phyloP scores from a whole-genome alignment of 495 filamentous ascomycete genomes.

The Penicillium dipodomyicola region DNA sequence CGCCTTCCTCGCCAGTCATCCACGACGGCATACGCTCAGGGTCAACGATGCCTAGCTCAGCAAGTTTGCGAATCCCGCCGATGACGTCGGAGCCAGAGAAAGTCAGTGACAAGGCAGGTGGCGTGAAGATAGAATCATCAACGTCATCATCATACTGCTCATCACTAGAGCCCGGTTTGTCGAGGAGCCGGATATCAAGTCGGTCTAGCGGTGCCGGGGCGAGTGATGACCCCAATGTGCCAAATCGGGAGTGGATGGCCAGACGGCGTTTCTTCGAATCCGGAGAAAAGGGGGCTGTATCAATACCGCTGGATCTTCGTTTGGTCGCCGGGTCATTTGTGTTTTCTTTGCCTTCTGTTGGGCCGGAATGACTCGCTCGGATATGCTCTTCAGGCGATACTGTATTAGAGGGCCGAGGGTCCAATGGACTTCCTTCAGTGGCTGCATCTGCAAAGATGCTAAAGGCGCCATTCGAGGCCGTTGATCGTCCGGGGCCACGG shows the following conservation, averaged over 20 bases:
- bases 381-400: constrained; percentile 44
- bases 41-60: constrained; percentile 70
- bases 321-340: constrained; percentile 18
- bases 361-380: constrained; percentile 16
- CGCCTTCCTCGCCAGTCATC: constrained; percentile 85
- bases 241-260: constrained; percentile 54
- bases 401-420: constrained; percentile 44
- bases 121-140: background rate
- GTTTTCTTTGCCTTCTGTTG: constrained; percentile 27
- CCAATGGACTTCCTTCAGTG: constrained; percentile 56
- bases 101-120: constrained; percentile 52
- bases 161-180: constrained; percentile 21
- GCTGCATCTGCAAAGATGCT: constrained; percentile 69
- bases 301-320: constrained; percentile 11
- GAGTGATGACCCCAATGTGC: constrained; percentile 31
- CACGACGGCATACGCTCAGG: constrained; percentile 79
- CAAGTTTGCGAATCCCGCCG: constrained; percentile 69
- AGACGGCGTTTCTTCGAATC: constrained; percentile 56
- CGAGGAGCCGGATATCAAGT: constrained; percentile 36
- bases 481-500: constrained; percentile 64
- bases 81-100: constrained; percentile 81
- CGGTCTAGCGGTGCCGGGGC: constrained; percentile 31
- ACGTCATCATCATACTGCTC: constrained; percentile 19
- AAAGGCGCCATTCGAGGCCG: constrained; percentile 72
- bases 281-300: constrained; percentile 55